Base-by-base conservation (phyloP, 768 basidiomycete species). In the Dictyophora rubrovolvata region DNA sequence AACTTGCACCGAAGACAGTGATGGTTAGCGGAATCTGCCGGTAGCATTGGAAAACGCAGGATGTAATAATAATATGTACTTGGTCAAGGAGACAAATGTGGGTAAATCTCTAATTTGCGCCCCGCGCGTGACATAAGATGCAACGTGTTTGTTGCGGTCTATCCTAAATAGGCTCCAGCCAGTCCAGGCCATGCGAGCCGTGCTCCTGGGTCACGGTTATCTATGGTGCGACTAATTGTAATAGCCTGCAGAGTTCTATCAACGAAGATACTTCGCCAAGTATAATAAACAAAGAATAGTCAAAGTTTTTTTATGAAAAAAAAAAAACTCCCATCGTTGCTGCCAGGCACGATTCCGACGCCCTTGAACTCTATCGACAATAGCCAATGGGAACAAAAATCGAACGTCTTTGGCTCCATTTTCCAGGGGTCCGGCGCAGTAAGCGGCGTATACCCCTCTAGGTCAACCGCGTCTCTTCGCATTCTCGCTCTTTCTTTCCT, bases 341-440 rank as follows among this genome's bases (percentile, higher is more conserved):
- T 54, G 22, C 53, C 53, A 56, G 55, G 55, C 55, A 56, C 55
- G 36, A 23, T 21, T 20, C 20, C 37, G 20, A 20, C 55, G 55
- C 55, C 55, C 55, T 56, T 47, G 55, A 56, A 56, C 55, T 56
- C 55, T 56, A 56, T 33, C 18, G 28, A 20, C 18, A 36, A 36
- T 23, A 54, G 23, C 23, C 23, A 54, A 54, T 54, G 34, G 18
- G 53, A 51, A 51, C 14, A 22, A 51, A 2, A 21, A 51, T 33
- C 53, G 53, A 36, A 28, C 18, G 53, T 14, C 10, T 36, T 28
- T 17, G 16, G 18, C 18, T 16, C 48, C 56, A 34, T 12, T 14
- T 22, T 50, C 56, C 56, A 11, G 56, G 56, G 11, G 34, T 21
- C 11, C 14, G 56, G 56, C 12, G 9, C 48, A 33, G 21, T 49